Percentiles rank a stretch among this genome's conserved stretches.
These are phyloP conservation scores for Colletotrichum musicola DNA, from an alignment of 2,329 filamentous ascomycete genomes.

Conservation along the genomic window DNA sequence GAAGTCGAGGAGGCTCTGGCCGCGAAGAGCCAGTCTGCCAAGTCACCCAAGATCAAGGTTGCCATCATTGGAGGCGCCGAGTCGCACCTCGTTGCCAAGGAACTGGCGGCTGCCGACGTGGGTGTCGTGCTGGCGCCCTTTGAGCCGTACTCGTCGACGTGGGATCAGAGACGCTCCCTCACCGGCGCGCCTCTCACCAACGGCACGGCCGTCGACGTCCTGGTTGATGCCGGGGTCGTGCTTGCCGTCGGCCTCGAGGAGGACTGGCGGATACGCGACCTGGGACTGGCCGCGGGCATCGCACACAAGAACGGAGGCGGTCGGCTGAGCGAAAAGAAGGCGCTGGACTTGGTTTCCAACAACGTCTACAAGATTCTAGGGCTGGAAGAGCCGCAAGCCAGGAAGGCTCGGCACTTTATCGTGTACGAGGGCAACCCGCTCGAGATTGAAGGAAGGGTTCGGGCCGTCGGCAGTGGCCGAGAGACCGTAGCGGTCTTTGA, in stretches of 20 bases:
- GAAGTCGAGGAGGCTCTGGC: slow-evolving; percentile 61
- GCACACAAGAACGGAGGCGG: slow-evolving; percentile 70
- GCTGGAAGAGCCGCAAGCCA: slow-evolving; percentile 48
- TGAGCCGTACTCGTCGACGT: slow-evolving; percentile 65
- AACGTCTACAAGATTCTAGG: slow-evolving; percentile 72
- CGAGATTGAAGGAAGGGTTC: slow-evolving; percentile 68
- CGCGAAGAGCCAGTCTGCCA: slow-evolving; percentile 34
- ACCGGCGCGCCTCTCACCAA: slow-evolving; percentile 76
- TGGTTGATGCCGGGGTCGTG: slow-evolving; percentile 70
- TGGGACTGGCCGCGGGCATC: slow-evolving; percentile 71
- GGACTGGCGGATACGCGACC: slow-evolving; percentile 72
- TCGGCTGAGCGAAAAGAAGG: slow-evolving; percentile 64
- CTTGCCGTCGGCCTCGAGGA: slow-evolving; percentile 71
- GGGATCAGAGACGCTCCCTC: slow-evolving; percentile 73
- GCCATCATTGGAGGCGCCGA: slow-evolving; percentile 74
- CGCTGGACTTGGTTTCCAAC: slow-evolving; percentile 67
- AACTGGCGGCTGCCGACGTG: slow-evolving; percentile 68
- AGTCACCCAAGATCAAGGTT: slow-evolving; percentile 57
- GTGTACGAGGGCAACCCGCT: slow-evolving; percentile 74
- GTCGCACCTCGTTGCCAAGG: slow-evolving; percentile 68
- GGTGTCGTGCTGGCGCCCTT: slow-evolving; percentile 72
- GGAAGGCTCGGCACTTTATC: slow-evolving; percentile 63
- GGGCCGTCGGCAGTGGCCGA: slow-evolving; percentile 62
- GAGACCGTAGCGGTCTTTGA: slow-evolving; percentile 53
- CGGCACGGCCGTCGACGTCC: slow-evolving; percentile 69